Base-by-base conservation (phyloP, 1,284 basidiomycete genomes). In the Tilletia setariae region DNA sequence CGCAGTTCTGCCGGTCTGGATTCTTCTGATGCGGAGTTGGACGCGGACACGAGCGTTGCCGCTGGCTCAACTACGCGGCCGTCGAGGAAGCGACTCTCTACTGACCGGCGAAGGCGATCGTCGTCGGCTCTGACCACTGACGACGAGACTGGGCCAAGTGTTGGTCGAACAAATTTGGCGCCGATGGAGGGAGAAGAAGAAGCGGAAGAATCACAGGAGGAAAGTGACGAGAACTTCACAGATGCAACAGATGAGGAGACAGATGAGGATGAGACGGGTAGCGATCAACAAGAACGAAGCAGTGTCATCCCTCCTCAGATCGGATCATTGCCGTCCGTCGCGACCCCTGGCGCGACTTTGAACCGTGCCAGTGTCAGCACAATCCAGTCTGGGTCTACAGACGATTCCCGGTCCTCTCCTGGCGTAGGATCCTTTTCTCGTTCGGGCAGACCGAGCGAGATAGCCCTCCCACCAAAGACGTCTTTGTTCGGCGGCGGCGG, bases 191-290 rank as follows among this genome's bases (percentile, higher is more conserved):
- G 23, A 21, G 53, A 30, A 30, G 53, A 11, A 15, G 53, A 59
- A 28, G 53, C 25, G 25, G 53, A 59, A 30, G 53, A 59, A 30
- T 59, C 53, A 1, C 53, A 59, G 53, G 53, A 59, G 53, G 53
- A 59, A 30, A 59, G 53, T 19, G 53, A 59, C 32, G 53, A 30
- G 9, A 59, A 59, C 25, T 59, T 59, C 19, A 59, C 53, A 15
- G 53, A 59, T 28, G 53, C 23, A 15, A 59, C 53, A 15, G 53
- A 59, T 9, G 53, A 59, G 16, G 53, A 59, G 53, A 59, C 53
- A 8, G 53, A 59, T 59, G 53, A 59, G 7, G 53, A 59, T 21
- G 53, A 59, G n/a, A 30, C 19, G 15, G 49, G 21, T 15, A 23
- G 28, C 16, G 23, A 59, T n/a, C n/a, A n/a, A n/a, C n/a, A n/a